Percentiles rank a stretch among this genome's conserved stretches.
phyloP scores from a whole-genome alignment of 352 stramenopile species.

The Salisapilia sapeloensis region DNA sequence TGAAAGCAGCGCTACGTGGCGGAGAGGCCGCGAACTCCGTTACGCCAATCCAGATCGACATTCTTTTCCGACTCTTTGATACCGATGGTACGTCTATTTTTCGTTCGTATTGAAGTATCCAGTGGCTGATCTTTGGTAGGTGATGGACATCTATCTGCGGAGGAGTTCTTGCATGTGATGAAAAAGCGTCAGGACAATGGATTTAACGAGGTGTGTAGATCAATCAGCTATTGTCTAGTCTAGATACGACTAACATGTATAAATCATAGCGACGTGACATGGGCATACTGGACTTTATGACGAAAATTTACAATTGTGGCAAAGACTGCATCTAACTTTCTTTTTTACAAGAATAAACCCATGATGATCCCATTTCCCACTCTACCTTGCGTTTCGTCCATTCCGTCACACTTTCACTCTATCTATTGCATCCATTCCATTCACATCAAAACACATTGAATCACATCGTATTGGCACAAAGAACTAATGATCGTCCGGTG shows the following conservation, averaged over 20 bases:
- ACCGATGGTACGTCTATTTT: constrained; percentile 25
- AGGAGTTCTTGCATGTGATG: constrained; percentile 79
- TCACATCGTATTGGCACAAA: background rate
- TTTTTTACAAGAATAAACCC: too few species aligned
- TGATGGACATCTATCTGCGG: constrained; percentile 57
- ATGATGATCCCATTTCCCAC: too few species aligned
- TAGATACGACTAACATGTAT: too few species aligned
- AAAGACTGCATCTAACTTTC: too few species aligned
- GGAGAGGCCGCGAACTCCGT: constrained; percentile 41
- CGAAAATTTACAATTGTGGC: too few species aligned
- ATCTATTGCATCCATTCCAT: too few species aligned
- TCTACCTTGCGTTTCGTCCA: too few species aligned
- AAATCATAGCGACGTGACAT: too few species aligned
- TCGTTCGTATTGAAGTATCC: background rate
- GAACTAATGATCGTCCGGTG: constrained; percentile 52
- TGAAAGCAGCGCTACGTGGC: constrained; percentile 34
- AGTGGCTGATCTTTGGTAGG: constrained; percentile 10
- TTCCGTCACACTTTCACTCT: too few species aligned
- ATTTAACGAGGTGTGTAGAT: constrained; percentile 76
- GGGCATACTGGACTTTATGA: too few species aligned
- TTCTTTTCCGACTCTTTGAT: constrained; percentile 75
- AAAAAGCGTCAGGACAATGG: constrained; percentile 69
- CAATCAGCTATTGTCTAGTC: too few species aligned
- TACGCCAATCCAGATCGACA: constrained; percentile 69
- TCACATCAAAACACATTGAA: too few species aligned